Base-by-base conservation (phyloP, 768 basidiomycete genomes). In the Astraeus odoratus region DNA sequence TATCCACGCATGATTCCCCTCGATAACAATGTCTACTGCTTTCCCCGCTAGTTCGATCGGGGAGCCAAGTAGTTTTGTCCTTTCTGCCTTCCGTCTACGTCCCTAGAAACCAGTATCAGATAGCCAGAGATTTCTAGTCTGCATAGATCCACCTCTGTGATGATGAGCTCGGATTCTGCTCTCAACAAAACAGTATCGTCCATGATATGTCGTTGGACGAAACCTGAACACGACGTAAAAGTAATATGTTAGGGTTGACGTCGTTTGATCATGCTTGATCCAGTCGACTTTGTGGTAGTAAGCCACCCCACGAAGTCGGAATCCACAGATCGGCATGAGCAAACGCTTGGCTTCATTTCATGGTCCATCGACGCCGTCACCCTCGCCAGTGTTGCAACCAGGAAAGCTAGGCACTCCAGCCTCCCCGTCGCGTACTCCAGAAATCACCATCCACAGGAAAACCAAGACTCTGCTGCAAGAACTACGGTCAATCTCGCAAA, bases 401-500 rank as follows among this genome's bases (percentile, higher is more conserved):
- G 58, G 63, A 31, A 57, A 64, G 26, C 68, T 62, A 26, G 53
- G 43, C 34, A 51, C 75, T 41, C 75, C 51, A 63, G 75, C 44
- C 1, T 77, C 79, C 15, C 67, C 69, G 43, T 71, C 64, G 16
- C 61, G 66, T 20, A 38, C 54, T 9, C 54, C 65, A 38, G 91
- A 93, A 58, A 83, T 87, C 1, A 86, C 88, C 0, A 80, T 79
- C 61, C 91, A 94, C 60, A 78, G 91, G 12, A 88, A 80, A 68
- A 67, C 81, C n/a, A 68, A 86, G 41, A 70, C 78, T 2, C 65
- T 78, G 3, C 63, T 94, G 26, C 79, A 78, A 25, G 89, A 93
- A 53, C 57, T 93, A 13, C 76, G 75, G 2, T 64, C 69, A 10
- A 71, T 77, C 15, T 64, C 83, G 8, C 71, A 77, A 46, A 85